phyloP scores from a whole-genome alignment of 2,329 filamentous ascomycete species.

The Blumeriella jaapii region DNA sequence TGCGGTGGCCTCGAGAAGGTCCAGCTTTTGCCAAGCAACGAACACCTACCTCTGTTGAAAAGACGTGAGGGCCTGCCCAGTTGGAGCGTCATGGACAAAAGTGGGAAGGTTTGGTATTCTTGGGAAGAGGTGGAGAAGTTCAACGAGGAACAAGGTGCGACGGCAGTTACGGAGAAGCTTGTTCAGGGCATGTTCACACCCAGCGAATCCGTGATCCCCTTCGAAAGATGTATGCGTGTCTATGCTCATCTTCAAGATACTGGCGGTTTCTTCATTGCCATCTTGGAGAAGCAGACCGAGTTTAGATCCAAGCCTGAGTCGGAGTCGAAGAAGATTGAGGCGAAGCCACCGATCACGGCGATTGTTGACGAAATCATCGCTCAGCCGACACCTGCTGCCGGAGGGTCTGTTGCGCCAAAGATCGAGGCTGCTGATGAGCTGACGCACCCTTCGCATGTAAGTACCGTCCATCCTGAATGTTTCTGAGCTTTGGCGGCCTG shows the following conservation, averaged over 20 bases:
- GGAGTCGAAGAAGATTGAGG: slow-evolving; percentile 37
- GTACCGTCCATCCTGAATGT: too few relatives aligned
- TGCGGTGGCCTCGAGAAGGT: slow-evolving; percentile 79
- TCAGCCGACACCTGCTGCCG: slow-evolving; percentile 23
- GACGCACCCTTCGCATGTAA: slow-evolving; percentile 2
- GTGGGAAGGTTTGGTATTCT: slow-evolving; percentile 63
- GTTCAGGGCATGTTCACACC: slow-evolving; percentile 74
- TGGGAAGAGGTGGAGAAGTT: slow-evolving; percentile 73
- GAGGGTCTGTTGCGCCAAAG: slow-evolving; percentile 23
- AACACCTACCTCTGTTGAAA: slow-evolving; percentile 65
- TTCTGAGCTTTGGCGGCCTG: too few relatives aligned
- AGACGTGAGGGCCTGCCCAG: slow-evolving; percentile 63
- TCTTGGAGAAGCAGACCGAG: slow-evolving; percentile 82
- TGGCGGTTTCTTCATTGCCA: slow-evolving; percentile 93
- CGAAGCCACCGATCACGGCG: slow-evolving; percentile 28
- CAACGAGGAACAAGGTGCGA: slow-evolving; percentile 47
- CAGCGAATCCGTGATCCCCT: slow-evolving; percentile 49
- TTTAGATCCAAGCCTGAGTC: slow-evolving; percentile 67
- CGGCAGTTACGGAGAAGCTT: slow-evolving; percentile 52
- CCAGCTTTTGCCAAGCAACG: slow-evolving; percentile 71
- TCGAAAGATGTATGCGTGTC: slow-evolving; percentile 85
- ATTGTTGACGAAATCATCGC: slow-evolving; percentile 32
- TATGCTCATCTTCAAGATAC: slow-evolving; percentile 96
- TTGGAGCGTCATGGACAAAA: slow-evolving; percentile 90
- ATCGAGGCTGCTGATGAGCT: slow-evolving; percentile 25